Percentiles rank a stretch among this genome's conserved stretches.
Conservation (phyloP, 768 basidiomycete genomes). For the Pisolithus marmoratus region DNA sequence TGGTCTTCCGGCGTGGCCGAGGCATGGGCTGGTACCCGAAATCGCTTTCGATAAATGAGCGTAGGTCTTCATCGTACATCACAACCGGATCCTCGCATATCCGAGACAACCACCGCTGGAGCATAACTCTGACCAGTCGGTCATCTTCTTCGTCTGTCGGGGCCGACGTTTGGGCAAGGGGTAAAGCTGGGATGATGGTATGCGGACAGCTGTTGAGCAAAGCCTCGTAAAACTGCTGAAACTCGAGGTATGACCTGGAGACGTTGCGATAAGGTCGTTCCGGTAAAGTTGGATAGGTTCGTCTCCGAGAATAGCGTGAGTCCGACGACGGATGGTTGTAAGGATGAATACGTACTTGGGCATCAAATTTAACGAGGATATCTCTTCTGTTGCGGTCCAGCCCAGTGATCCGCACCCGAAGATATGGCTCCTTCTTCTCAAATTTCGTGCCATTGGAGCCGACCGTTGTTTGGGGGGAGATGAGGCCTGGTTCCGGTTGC, state of each 20-base stretch:
- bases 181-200: slow-evolving; percentile 92
- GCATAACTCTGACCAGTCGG: slow-evolving; percentile 87
- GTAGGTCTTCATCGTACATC: slow-evolving; percentile 84
- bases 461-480: slow-evolving; percentile 64
- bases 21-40: slow-evolving; percentile 93
- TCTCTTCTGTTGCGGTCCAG: slow-evolving; percentile 95
- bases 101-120: slow-evolving; percentile 91
- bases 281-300: slow-evolving; percentile 87
- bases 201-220: slow-evolving; percentile 89
- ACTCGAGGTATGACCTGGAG: slow-evolving; percentile 92
- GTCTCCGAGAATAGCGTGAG: slow-evolving; percentile 47
- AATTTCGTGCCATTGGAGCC: slow-evolving; percentile 64
- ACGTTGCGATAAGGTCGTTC: slow-evolving; percentile 88
- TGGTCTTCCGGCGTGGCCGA: slow-evolving; percentile 63
- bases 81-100: slow-evolving; percentile 91
- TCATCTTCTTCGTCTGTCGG: slow-evolving; percentile 99
- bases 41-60: slow-evolving; percentile 94
- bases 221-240: slow-evolving; percentile 89
- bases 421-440: slow-evolving; percentile 77
- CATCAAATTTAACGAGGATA: slow-evolving; percentile 90
- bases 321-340: background rate
- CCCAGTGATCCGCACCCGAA: slow-evolving; percentile 84
- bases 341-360: slow-evolving; percentile 54
- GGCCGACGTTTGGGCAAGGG: slow-evolving; percentile 94
- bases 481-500: slow-evolving; percentile 75